Percentiles rank a stretch among this genome's conserved stretches.
Evolutionary conservation across 2,329 filamentous ascomycete genomes (phyloP).

Genomic region (Sclerotinia spermophila): DNA sequence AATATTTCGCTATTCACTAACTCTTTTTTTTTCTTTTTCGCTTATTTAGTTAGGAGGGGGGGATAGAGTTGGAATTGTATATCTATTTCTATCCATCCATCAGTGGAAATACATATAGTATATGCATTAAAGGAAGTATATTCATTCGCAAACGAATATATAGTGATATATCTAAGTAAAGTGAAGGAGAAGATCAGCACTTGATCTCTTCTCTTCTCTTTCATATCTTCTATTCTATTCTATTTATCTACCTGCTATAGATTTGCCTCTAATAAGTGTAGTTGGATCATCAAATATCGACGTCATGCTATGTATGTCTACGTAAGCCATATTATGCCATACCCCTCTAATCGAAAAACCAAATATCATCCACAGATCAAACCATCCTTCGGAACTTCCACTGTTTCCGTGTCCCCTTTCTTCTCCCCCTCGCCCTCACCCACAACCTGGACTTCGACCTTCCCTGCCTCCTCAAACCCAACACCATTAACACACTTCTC

Average conservation of each 20-base stretch:
- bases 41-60: no score
- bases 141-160: no score
- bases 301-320: not conserved
- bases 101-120: no score
- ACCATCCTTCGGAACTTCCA: conserved; percentile 32
- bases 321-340: not conserved
- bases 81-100: no score
- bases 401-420: conserved; percentile 17
- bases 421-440: not conserved
- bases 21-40: no score
- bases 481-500: conserved; percentile 26
- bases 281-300: not conserved
- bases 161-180: not conserved
- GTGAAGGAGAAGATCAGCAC: not conserved
- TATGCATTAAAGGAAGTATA: no score
- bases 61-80: no score
- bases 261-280: not conserved
- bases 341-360: not conserved
- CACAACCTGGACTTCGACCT: not conserved
- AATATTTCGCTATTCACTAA: no score
- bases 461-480: not conserved
- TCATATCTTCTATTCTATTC: no score
- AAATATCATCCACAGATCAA: conserved; percentile 27
- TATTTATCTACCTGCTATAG: not conserved
- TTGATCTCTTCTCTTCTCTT: not conserved